These are phyloP conservation scores for Litsea cubeba DNA, from an alignment of 164 flowering plant species.

Conservation along the genomic window DNA sequence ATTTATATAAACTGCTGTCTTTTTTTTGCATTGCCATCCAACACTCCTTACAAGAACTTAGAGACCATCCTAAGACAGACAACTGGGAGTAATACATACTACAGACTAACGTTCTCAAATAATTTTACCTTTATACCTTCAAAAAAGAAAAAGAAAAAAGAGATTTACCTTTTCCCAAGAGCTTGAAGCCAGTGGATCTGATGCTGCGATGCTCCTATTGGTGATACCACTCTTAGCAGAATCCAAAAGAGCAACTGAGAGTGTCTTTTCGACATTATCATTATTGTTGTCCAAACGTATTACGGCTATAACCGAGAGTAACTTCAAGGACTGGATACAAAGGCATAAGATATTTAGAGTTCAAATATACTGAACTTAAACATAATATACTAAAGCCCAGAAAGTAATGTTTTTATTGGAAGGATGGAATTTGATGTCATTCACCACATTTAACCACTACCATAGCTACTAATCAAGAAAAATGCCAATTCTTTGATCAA, in stretches of 20 bases:
- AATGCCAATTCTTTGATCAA: no score
- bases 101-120: no score
- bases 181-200: slow-evolving; percentile 94
- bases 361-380: neutral
- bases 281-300: slow-evolving; percentile 67
- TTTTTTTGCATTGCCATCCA: no score
- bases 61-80: no score
- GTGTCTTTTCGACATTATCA: slow-evolving; percentile 66
- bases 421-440: neutral
- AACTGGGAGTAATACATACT: no score
- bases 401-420: neutral
- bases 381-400: neutral
- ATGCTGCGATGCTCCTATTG: slow-evolving; percentile 42
- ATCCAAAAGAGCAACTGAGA: slow-evolving; percentile 65
- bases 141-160: neutral
- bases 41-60: no score
- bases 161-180: slow-evolving; percentile 84
- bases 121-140: no score
- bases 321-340: slow-evolving; percentile 73
- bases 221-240: slow-evolving; percentile 24
- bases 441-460: neutral
- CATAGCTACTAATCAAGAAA: neutral
- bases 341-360: neutral
- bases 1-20: no score
- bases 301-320: slow-evolving; percentile 87